phyloP scores from a whole-genome alignment of 345 rosid genomes.

The Linum trigynum region DNA sequence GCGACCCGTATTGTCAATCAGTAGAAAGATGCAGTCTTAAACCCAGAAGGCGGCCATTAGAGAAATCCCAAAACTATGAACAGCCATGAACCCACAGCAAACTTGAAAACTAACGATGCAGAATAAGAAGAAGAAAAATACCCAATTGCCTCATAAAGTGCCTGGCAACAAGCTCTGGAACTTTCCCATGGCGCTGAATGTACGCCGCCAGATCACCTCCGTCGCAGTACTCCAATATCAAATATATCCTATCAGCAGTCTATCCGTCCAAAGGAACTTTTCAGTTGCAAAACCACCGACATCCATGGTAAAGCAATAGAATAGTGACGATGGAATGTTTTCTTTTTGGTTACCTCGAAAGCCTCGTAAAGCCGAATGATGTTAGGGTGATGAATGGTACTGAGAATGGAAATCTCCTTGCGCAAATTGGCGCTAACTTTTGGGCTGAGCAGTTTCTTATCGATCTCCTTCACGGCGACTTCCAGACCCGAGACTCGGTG shows the following conservation, averaged over 20 bases:
- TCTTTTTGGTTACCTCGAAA: constrained; percentile 9
- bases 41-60: not conserved
- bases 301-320: constrained; percentile 1
- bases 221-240: constrained; percentile 73
- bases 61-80: not conserved
- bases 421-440: constrained; percentile 59
- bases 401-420: constrained; percentile 68
- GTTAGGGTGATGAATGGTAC: constrained; percentile 62
- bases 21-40: not conserved
- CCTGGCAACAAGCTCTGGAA: constrained; percentile 55
- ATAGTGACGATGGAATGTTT: not conserved
- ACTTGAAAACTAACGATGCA: not conserved
- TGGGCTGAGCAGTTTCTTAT: constrained; percentile 47
- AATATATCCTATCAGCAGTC: constrained; percentile 54
- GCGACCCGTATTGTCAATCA: not conserved
- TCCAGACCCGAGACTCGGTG: constrained; percentile 44
- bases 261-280: constrained; percentile 12
- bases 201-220: constrained; percentile 81
- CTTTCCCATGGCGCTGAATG: constrained; percentile 53
- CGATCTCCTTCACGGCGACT: constrained; percentile 75
- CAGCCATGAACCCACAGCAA: not conserved
- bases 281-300: not conserved
- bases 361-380: constrained; percentile 22
- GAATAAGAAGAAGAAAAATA: constrained; percentile 14
- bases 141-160: constrained; percentile 80